A percentile compares a stretch with the other conserved stretches of the same genome.
Conservation (phyloP, 108 stramenopile species). For the Skeletonema marinoi region DNA sequence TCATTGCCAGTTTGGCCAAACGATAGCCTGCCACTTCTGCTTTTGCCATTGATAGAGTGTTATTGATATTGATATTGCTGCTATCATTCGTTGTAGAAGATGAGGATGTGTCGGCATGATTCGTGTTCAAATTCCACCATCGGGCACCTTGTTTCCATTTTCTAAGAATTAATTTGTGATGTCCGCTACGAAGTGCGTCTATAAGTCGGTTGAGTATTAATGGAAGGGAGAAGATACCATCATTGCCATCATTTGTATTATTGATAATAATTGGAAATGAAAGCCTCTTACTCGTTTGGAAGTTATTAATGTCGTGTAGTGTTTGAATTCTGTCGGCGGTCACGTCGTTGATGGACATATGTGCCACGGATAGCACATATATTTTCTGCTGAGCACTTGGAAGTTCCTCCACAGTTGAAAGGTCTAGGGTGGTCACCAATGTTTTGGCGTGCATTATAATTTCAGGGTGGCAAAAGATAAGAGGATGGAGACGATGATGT, state of each 20-base stretch:
- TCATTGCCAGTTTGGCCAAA: slow-evolving; percentile 52
- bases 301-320: not conserved
- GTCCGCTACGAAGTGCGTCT: slow-evolving; percentile 16
- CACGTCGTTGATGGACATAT: slow-evolving; percentile 4
- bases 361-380: slow-evolving; percentile 19
- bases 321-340: not conserved
- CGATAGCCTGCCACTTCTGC: slow-evolving; percentile 75
- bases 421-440: slow-evolving; percentile 22
- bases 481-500: not conserved
- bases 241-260: not conserved
- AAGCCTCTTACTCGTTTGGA: not conserved
- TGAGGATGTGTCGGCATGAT: slow-evolving; percentile 12
- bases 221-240: not conserved
- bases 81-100: not conserved
- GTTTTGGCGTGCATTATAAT: not conserved
- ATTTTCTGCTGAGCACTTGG: slow-evolving; percentile 44
- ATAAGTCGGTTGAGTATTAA: slow-evolving; percentile 11
- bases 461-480: not conserved
- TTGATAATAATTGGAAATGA: slow-evolving; percentile 12
- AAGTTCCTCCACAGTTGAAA: slow-evolving; percentile 28
- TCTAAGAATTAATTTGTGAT: slow-evolving; percentile 56
- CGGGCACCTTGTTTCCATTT: slow-evolving; percentile 70
- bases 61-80: not conserved
- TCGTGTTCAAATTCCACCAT: slow-evolving; percentile 87
- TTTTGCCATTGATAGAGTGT: slow-evolving; percentile 46